Base-by-base conservation (phyloP, 805 yeast species). In the Yueomyces sinensis region DNA sequence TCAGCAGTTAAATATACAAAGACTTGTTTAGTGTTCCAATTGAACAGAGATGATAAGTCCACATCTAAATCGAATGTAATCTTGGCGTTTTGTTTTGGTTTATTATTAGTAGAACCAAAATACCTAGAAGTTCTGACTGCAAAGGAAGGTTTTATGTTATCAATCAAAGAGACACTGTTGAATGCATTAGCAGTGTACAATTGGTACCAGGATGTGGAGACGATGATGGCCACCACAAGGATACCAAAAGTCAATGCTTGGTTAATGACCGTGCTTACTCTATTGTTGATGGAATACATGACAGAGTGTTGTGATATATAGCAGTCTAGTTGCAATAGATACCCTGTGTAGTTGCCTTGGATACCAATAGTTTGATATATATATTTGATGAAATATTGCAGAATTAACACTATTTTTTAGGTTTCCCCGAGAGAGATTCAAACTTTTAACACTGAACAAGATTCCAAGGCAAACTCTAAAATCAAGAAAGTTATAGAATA, bases 21-120 rank as follows among this genome's bases (percentile, higher is more conserved):
- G n/a, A 89, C 75, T 58, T 89, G 97, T 53, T 89, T 89, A 11
- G 98, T 91, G 59, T 89, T 91, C 95, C 96, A 89, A 57, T 81
- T 86, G 69, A 87, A 87, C 34, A 91, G 65, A 2, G 83, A 76
- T 2, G 82, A 53, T 41, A 89, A 64, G 56, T 89, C 95, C 1
- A 72, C 64, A 5, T 72, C 73, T 32, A 91, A 60, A 52, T 83
- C 94, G 49, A 91, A 86, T 11, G 61, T 59, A 28, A 86, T 55
- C 45, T 68, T 72, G 37, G 80, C 66, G 52, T 83, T 83, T 50
- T 87, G 94, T 59, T 79, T 86, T 33, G 82, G 76, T 43, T 66
- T 69, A 33, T 76, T 74, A 38, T 67, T 66, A 7, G 58, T 57
- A 3, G 87, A 75, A 2, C 95, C 95, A 50, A 68, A 78, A 39